Percentiles rank a stretch among this genome's conserved stretches.
Conservation (phyloP, 805 yeast genomes). For the Metschnikowia chrysomelidarum region DNA sequence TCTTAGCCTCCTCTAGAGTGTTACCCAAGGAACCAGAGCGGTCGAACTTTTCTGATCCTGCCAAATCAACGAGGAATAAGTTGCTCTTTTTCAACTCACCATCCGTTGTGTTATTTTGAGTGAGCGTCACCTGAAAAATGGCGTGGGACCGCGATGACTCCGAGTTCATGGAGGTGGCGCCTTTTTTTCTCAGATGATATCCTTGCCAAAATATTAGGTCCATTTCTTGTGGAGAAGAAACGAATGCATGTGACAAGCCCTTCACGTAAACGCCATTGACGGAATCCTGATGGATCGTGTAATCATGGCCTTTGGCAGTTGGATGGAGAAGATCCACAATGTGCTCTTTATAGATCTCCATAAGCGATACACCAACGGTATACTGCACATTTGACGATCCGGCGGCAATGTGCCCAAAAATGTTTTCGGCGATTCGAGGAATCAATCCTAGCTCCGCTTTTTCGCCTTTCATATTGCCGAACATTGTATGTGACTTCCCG, state of each 20-base stretch:
- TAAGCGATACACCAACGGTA: conserved; percentile 64
- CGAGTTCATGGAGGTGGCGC: conserved; percentile 66
- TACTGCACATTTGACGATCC: conserved; percentile 55
- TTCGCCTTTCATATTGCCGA: conserved; percentile 43
- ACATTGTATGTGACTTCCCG: conserved; percentile 76
- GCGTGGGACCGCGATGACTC: conserved; percentile 81
- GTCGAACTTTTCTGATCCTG: conserved; percentile 81
- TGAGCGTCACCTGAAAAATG: conserved; percentile 64
- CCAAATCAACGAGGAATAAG: conserved; percentile 76
- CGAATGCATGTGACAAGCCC: conserved; percentile 63
- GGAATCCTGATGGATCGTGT: conserved; percentile 62
- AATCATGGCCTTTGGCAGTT: conserved; percentile 26
- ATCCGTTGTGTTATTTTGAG: conserved; percentile 55
- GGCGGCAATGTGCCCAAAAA: conserved; percentile 54
- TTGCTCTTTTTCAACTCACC: conserved; percentile 62
- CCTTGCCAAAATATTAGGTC: conserved; percentile 60
- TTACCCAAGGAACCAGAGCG: conserved; percentile 77
- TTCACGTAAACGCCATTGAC: conserved; percentile 65
- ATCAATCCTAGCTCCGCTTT: conserved; percentile 53
- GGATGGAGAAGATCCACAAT: conserved; percentile 62
- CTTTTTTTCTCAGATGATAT: conserved; percentile 50
- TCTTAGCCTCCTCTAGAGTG: conserved; percentile 78
- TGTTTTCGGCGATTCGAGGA: conserved; percentile 65
- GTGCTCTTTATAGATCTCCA: conserved; percentile 82
- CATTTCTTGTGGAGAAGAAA: conserved; percentile 57